These are phyloP conservation scores for Wickerhamiella alocasiicola DNA, from an alignment of 805 yeast genomes.

Conservation along the genomic window DNA sequence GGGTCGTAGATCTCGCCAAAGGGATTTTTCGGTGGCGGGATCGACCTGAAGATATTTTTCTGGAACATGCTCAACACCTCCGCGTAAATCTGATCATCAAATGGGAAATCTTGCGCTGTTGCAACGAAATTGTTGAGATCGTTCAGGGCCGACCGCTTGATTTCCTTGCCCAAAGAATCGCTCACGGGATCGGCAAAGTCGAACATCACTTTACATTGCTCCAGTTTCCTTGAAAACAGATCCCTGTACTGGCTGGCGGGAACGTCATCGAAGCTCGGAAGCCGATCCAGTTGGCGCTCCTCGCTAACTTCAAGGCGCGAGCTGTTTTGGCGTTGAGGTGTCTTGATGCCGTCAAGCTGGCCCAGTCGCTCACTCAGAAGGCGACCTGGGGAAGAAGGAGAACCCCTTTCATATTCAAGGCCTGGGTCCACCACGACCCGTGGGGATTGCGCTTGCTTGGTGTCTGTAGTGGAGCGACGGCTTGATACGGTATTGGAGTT, in stretches of 20 bases:
- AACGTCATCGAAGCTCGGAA: conserved; percentile 83
- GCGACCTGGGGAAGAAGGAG: conserved; percentile 1
- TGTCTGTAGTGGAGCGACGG: conserved; percentile 18
- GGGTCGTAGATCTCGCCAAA: conserved; percentile 94
- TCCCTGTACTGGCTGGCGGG: conserved; percentile 67
- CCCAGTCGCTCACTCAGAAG: conserved; percentile 49
- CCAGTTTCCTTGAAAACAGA: conserved; percentile 74
- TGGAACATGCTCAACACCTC: conserved; percentile 85
- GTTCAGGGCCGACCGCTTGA: conserved; percentile 73
- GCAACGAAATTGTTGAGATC: conserved; percentile 83
- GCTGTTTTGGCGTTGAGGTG: conserved; percentile 85
- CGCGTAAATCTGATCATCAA: conserved; percentile 81
- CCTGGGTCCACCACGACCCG: conserved; percentile 9
- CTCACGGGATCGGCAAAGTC: conserved; percentile 89
- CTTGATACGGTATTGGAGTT: conserved; percentile 21
- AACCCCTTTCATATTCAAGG: conserved; percentile 4
- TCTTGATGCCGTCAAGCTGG: conserved; percentile 63
- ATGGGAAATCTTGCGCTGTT: conserved; percentile 58
- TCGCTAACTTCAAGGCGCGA: conserved; percentile 77
- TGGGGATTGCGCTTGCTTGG: conserved; percentile 12
- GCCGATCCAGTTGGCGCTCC: conserved; percentile 51
- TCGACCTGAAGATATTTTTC: conserved; percentile 80
- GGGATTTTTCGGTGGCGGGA: conserved; percentile 97
- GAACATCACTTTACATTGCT: conserved; percentile 88
- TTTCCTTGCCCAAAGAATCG: conserved; percentile 85